Conservation (phyloP, 768 basidiomycete genomes). For the Lactifluus subvellereus region DNA sequence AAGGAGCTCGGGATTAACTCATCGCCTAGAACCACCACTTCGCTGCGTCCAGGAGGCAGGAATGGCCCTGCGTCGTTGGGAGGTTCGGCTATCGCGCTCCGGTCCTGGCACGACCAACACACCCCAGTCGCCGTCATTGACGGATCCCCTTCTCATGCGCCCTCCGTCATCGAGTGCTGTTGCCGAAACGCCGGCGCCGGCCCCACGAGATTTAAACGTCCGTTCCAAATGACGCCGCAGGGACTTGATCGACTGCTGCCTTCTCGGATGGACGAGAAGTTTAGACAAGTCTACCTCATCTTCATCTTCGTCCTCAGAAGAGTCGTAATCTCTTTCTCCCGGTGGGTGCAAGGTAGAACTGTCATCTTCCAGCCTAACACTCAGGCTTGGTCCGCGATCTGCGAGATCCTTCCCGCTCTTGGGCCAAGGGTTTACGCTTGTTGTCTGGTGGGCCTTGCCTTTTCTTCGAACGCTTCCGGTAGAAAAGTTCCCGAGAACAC, state of each 20-base stretch:
- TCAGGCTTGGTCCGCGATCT: conserved; percentile 30
- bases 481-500: conserved; percentile 15
- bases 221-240: conserved; percentile 55
- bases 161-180: not conserved
- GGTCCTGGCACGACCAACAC: not conserved
- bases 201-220: not conserved
- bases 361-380: conserved; percentile 51
- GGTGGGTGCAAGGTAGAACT: conserved; percentile 37
- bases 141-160: conserved; percentile 21
- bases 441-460: conserved; percentile 26
- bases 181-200: not conserved
- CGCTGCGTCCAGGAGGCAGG: conserved; percentile 17
- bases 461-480: conserved; percentile 25
- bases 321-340: conserved; percentile 24
- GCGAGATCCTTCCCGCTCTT: conserved; percentile 28
- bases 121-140: conserved; percentile 22
- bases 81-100: conserved; percentile 4
- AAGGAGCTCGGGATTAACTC: not conserved
- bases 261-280: conserved; percentile 62
- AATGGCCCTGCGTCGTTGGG: conserved; percentile 11
- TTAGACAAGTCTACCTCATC: conserved; percentile 59
- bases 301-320: conserved; percentile 42
- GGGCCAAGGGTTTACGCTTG: conserved; percentile 20
- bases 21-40: conserved; percentile 1
- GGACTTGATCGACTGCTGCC: conserved; percentile 70